Percentiles rank a stretch among this genome's conserved stretches.
These are phyloP conservation scores for Kwoniella sp. DNA, from an alignment of 768 basidiomycete species.

Conservation along the genomic window DNA sequence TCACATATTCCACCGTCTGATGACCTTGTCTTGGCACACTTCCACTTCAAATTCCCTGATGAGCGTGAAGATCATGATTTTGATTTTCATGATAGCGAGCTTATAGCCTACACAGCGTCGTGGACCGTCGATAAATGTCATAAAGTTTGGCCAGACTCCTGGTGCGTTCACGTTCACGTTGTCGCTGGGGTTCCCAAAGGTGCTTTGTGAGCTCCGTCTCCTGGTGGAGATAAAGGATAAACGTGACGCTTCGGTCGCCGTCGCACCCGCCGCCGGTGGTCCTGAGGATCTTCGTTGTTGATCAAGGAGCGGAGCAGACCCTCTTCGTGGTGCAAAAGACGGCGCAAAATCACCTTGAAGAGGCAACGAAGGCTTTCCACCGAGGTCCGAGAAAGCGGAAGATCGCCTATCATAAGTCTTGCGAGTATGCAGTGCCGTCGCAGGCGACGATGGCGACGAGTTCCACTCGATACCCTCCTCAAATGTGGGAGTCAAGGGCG, in stretches of 20 bases:
- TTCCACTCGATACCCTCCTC: not conserved
- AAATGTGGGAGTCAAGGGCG: not conserved
- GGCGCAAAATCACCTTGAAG: no score
- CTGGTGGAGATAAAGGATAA: no score
- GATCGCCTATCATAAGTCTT: not conserved
- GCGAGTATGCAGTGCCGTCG: no score
- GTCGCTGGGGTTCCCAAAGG: not conserved
- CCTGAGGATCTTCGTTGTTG: not conserved
- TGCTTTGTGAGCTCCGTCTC: not conserved
- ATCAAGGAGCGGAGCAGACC: not conserved
- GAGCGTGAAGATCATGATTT: conserved; percentile 32
- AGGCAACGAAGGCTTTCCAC: not conserved
- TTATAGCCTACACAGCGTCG: conserved; percentile 40
- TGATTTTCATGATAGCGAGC: conserved; percentile 37
- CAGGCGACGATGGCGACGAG: no score
- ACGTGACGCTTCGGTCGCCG: no score
- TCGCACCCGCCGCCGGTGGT: no score
- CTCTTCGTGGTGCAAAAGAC: not conserved
- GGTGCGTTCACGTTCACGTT: conserved; percentile 7
- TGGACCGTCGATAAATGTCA: conserved; percentile 43
- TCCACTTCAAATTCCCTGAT: conserved; percentile 33
- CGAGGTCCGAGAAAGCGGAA: not conserved
- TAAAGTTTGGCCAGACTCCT: conserved; percentile 34
- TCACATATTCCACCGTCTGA: conserved; percentile 40
- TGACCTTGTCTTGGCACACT: conserved; percentile 14